phyloP scores from a whole-genome alignment of 2,329 filamentous ascomycete species.

The Penicillium occitanis region DNA sequence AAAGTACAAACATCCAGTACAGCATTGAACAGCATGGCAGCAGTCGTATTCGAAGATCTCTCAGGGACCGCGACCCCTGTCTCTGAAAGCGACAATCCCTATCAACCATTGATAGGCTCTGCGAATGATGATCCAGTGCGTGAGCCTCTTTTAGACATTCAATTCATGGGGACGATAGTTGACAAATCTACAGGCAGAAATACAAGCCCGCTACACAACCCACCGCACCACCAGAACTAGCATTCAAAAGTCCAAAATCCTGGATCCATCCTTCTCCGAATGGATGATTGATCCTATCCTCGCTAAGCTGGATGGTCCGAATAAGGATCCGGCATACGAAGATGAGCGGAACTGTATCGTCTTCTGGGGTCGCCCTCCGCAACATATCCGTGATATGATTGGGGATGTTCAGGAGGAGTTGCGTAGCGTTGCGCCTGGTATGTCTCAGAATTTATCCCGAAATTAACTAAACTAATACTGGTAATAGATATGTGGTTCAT shows the following conservation, averaged over 20 bases:
- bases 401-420: conserved; percentile 67
- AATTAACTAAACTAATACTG: not conserved
- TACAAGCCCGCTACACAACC: conserved; percentile 69
- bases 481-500: conserved; percentile 79
- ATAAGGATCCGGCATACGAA: conserved; percentile 65
- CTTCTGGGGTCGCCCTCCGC: conserved; percentile 82
- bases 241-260: conserved; percentile 72
- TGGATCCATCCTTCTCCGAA: conserved; percentile 65
- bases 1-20: not conserved
- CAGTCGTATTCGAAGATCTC: conserved; percentile 38
- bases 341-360: conserved; percentile 81
- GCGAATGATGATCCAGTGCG: conserved; percentile 67
- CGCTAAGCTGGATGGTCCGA: conserved; percentile 63
- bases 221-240: conserved; percentile 75
- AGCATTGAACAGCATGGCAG: conserved; percentile 26
- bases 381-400: conserved; percentile 67
- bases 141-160: conserved; percentile 18
- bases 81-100: conserved; percentile 62
- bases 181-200: conserved; percentile 40
- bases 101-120: conserved; percentile 68
- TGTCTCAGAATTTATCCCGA: conserved; percentile 34
- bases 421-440: conserved; percentile 66
- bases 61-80: conserved; percentile 34
- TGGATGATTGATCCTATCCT: conserved; percentile 76
- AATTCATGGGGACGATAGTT: not conserved